Evolutionary conservation across 1,284 basidiomycete species (phyloP).

Genomic region (Wallemia ichthyophaga): DNA sequence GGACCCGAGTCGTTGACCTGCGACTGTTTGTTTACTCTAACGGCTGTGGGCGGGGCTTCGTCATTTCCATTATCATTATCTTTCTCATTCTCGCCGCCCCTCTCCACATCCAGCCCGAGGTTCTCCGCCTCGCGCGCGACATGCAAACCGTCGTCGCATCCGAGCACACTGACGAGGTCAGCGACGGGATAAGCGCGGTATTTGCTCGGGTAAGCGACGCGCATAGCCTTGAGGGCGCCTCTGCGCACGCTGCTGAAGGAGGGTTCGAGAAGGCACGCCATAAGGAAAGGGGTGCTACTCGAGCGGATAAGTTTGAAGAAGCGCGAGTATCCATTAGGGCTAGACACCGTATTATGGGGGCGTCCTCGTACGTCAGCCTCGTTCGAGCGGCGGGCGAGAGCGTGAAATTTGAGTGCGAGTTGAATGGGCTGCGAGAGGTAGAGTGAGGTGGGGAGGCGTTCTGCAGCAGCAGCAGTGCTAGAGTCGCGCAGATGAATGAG

Average conservation of each 20-base stretch:
- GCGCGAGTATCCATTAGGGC: conserved; percentile 27
- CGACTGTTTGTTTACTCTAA: not conserved
- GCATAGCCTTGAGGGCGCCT: conserved; percentile 21
- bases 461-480: conserved; percentile 32
- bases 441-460: conserved; percentile 45
- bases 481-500: conserved; percentile 67
- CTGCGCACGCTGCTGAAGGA: conserved; percentile 22
- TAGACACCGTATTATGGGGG: conserved; percentile 20
- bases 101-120: not conserved
- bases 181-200: conserved; percentile 13
- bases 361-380: conserved; percentile 9
- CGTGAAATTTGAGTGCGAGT: conserved; percentile 46
- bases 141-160: conserved; percentile 18
- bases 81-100: no score
- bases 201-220: conserved; percentile 18
- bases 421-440: conserved; percentile 43
- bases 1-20: not conserved
- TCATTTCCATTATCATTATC: no score
- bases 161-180: conserved; percentile 16
- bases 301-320: conserved; percentile 21
- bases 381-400: conserved; percentile 49
- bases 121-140: conserved; percentile 7
- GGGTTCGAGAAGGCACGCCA: conserved; percentile 23
- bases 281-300: conserved; percentile 18
- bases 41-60: not conserved